phyloP scores from a whole-genome alignment of 495 filamentous ascomycete species.

The Penicillium tannophilum region DNA sequence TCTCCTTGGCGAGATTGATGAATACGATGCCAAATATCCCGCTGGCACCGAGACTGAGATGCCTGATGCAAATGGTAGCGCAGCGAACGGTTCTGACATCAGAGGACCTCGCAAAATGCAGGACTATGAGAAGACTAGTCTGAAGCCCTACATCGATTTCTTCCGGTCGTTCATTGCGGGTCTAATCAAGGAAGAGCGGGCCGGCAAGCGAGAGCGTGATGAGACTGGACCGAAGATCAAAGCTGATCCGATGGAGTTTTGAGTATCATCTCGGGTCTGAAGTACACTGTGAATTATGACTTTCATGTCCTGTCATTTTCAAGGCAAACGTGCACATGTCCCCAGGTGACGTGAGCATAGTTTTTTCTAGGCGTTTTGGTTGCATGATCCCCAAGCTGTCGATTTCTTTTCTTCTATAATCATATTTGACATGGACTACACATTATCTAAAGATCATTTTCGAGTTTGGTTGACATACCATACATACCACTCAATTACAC shows the following conservation, averaged over 20 bases:
- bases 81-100: conserved; percentile 37
- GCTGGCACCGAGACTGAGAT: conserved; percentile 31
- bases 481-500: neutral
- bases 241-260: conserved; percentile 58
- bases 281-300: conserved; percentile 7
- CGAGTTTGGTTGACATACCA: neutral
- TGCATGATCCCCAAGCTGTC: conserved; percentile 6
- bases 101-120: conserved; percentile 53
- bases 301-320: conserved; percentile 5
- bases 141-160: conserved; percentile 89
- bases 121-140: conserved; percentile 96
- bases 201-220: conserved; percentile 69
- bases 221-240: conserved; percentile 52
- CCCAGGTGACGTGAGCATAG: neutral
- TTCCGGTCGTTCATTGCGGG: conserved; percentile 79
- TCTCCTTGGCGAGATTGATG: conserved; percentile 78
- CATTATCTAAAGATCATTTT: neutral
- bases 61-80: conserved; percentile 43
- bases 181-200: conserved; percentile 80
- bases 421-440: neutral
- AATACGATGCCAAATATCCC: conserved; percentile 58
- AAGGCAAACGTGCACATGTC: neutral
- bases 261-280: neutral
- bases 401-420: neutral
- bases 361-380: conserved; percentile 10